A percentile compares a stretch with the other conserved stretches of the same genome.
Evolutionary conservation across 306 rosid species (phyloP).

Genomic region (Vigna reflexopilosa): DNA sequence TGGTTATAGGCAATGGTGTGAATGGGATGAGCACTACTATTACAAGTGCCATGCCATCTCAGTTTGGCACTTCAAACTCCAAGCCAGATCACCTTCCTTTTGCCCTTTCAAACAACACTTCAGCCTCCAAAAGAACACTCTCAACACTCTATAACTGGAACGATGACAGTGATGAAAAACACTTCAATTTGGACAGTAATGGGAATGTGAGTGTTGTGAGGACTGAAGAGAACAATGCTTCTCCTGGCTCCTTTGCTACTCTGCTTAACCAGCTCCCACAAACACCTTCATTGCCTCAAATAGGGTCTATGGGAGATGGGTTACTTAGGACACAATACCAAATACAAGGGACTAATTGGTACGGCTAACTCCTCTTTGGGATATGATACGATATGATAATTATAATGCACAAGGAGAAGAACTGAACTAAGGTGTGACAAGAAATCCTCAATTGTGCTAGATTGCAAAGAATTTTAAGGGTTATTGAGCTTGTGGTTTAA

Average conservation of each 20-base stretch:
- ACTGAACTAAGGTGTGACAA: constrained; percentile 1
- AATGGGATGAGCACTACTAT: constrained; percentile 27
- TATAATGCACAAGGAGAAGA: constrained; percentile 16
- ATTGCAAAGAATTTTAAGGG: constrained; percentile 38
- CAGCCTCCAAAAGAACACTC: constrained; percentile 54
- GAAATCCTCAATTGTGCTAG: constrained; percentile 9
- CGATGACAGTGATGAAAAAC: constrained; percentile 36
- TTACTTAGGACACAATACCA: constrained; percentile 51
- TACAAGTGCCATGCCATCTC: constrained; percentile 20
- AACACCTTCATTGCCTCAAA: constrained; percentile 55
- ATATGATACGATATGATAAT: neutral
- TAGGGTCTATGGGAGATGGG: constrained; percentile 58
- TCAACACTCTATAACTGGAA: constrained; percentile 56
- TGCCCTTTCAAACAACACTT: constrained; percentile 3
- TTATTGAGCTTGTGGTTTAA: constrained; percentile 37
- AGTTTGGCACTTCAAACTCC: constrained; percentile 17
- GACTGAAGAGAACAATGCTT: constrained; percentile 6
- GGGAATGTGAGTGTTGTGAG: constrained; percentile 31
- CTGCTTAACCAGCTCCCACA: constrained; percentile 69
- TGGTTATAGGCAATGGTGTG: constrained; percentile 33
- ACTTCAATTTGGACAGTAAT: constrained; percentile 51
- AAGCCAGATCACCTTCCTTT: no score
- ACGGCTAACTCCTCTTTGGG: constrained; percentile 42
- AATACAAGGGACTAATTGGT: constrained; percentile 67
- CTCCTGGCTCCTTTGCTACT: constrained; percentile 47